phyloP scores from a whole-genome alignment of 192 early-diverging fungal species.

The Mortierella claussenii region DNA sequence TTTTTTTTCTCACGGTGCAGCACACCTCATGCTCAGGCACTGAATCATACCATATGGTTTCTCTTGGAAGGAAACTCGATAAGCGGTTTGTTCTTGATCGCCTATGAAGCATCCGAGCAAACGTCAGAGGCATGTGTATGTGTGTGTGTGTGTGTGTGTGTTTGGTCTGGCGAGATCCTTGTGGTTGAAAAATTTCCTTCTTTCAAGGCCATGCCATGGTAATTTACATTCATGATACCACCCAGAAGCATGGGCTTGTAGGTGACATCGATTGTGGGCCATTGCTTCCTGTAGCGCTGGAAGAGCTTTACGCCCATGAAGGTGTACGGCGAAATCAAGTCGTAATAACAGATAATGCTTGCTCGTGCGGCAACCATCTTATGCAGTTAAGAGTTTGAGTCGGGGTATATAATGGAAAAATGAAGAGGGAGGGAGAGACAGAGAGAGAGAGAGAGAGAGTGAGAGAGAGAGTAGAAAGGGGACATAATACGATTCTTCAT shows the following conservation, averaged over 20 bases:
- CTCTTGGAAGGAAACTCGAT: constrained; percentile 34
- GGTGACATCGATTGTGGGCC: constrained; percentile 32
- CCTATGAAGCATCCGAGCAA: constrained; percentile 1
- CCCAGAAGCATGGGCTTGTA: constrained; percentile 40
- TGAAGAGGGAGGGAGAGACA: background rate
- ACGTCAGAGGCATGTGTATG: background rate
- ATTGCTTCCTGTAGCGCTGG: constrained; percentile 28
- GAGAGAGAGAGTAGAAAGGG: background rate
- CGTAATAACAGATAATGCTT: constrained; percentile 39
- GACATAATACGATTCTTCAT: background rate
- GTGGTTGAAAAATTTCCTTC: too few species aligned
- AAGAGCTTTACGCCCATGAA: constrained; percentile 47
- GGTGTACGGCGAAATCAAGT: constrained; percentile 44
- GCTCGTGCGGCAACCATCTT: constrained; percentile 17
- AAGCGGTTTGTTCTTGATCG: constrained; percentile 26
- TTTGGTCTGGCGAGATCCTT: too few species aligned
- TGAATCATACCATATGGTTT: constrained; percentile 35
- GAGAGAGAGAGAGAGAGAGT: background rate
- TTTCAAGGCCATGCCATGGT: too few species aligned
- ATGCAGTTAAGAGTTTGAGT: background rate
- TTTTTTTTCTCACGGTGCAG: constrained; percentile 13
- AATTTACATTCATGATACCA: constrained; percentile 37
- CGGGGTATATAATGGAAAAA: too few species aligned
- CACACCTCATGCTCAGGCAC: too few species aligned
- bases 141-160: too few species aligned